phyloP scores from a whole-genome alignment of 345 rosid species.

The Corymbia maculata region DNA sequence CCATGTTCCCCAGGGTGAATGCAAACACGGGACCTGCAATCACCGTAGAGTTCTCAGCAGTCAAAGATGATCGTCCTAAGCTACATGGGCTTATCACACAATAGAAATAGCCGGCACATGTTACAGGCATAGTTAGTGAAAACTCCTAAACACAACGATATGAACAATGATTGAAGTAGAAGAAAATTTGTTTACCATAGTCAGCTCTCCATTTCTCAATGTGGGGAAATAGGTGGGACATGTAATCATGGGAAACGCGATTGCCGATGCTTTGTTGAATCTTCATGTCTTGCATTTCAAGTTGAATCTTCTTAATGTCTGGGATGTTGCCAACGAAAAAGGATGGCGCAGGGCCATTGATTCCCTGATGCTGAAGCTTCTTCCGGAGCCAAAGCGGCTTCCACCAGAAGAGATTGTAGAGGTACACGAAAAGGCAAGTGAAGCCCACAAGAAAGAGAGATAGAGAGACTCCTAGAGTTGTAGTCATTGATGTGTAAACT shows the following conservation, averaged over 20 bases:
- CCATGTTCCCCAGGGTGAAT: not conserved
- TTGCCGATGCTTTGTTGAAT: not conserved
- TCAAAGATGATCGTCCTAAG: not conserved
- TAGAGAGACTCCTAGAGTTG: not conserved
- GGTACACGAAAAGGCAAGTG: not conserved
- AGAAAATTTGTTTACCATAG: not conserved
- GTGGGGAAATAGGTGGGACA: not conserved
- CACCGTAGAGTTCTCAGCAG: not conserved
- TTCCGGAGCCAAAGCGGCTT: not conserved
- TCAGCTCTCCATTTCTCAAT: not conserved
- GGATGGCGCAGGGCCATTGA: constrained; percentile 3
- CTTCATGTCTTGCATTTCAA: not conserved
- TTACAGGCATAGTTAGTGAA: not conserved
- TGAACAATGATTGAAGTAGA: not conserved
- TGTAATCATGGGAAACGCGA: not conserved
- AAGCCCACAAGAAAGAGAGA: not conserved
- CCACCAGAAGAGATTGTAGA: not conserved
- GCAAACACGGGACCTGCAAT: not conserved
- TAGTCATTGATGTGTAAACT: not conserved
- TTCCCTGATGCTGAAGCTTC: constrained; percentile 4
- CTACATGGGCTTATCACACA: not conserved
- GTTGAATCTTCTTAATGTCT: not conserved
- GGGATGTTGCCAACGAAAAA: constrained; percentile 5
- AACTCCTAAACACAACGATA: not conserved
- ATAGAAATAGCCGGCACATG: not conserved